Conservation (phyloP, 306 rosid species). For the Urtica urens region DNA sequence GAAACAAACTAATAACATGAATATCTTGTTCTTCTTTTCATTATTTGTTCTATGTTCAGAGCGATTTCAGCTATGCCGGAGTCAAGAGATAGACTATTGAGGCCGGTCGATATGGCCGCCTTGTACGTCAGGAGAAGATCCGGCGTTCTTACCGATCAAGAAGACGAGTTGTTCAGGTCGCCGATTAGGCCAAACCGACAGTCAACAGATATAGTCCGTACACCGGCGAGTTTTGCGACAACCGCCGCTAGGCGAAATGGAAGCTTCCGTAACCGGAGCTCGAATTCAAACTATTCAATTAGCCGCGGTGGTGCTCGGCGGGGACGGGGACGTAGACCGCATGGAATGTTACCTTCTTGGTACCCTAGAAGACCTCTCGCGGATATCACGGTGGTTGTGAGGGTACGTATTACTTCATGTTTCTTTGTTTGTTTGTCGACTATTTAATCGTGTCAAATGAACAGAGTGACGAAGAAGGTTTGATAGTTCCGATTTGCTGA, state of each 20-base stretch:
- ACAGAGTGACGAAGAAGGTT: no score
- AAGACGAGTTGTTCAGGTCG: constrained; percentile 16
- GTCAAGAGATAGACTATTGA: constrained; percentile 42
- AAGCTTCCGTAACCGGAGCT: constrained; percentile 18
- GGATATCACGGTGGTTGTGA: constrained; percentile 40
- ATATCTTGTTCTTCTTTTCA: background rate
- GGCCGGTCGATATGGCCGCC: constrained; percentile 28
- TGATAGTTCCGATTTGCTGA: no score
- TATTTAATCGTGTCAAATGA: no score
- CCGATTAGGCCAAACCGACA: constrained; percentile 5
- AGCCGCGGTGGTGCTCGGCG: constrained; percentile 18
- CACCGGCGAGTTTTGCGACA: constrained; percentile 16
- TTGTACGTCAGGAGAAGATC: constrained; percentile 28
- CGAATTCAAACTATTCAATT: background rate
- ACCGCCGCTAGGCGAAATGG: constrained; percentile 13
- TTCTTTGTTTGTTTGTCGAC: background rate
- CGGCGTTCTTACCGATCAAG: constrained; percentile 11
- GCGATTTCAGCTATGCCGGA: constrained; percentile 40
- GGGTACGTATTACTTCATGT: constrained; percentile 26
- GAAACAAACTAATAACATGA: background rate
- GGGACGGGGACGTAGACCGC: constrained; percentile 20
- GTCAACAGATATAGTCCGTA: constrained; percentile 1
- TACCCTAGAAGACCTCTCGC: constrained; percentile 74
- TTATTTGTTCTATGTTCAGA: background rate
- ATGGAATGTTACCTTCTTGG: constrained; percentile 57